Evolutionary conservation across 768 basidiomycete genomes (phyloP).

Genomic region (Boletus rubropictus): DNA sequence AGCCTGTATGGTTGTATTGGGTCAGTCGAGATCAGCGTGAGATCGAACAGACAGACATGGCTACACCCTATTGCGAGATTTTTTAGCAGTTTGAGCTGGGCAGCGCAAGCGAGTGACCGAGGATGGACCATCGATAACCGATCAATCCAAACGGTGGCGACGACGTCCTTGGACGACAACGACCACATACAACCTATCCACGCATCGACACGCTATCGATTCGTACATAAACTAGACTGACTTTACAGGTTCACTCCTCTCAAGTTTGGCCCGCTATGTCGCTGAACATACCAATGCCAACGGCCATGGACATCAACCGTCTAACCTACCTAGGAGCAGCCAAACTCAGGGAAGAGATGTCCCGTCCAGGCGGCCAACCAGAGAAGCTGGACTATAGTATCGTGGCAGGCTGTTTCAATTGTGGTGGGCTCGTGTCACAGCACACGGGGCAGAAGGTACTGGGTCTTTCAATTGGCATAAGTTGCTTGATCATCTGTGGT

Average conservation of each 20-base stretch:
- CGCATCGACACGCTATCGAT: too few species aligned
- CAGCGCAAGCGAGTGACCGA: constrained; percentile 11
- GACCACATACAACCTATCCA: too few species aligned
- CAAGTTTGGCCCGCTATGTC: constrained; percentile 13
- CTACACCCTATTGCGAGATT: constrained; percentile 22
- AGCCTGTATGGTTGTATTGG: constrained; percentile 34
- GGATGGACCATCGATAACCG: constrained; percentile 16
- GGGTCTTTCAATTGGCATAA: not conserved
- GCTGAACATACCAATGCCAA: constrained; percentile 18
- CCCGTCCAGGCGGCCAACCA: constrained; percentile 25
- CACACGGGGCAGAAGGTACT: constrained; percentile 18
- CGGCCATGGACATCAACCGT: constrained; percentile 22
- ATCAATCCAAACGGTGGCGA: not conserved
- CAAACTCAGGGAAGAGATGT: constrained; percentile 24
- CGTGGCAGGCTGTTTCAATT: constrained; percentile 22
- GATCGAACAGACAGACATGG: constrained; percentile 20
- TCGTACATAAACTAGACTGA: not conserved
- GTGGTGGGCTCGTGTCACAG: constrained; percentile 10
- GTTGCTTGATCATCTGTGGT: not conserved
- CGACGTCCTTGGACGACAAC: too few species aligned
- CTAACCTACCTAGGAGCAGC: constrained; percentile 27
- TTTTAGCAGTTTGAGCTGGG: constrained; percentile 15
- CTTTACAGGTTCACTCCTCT: not conserved
- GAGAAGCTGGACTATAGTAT: constrained; percentile 26
- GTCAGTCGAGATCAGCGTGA: constrained; percentile 1